These are phyloP conservation scores for Sicyos edulis DNA, from an alignment of 306 rosid species.

Conservation along the genomic window DNA sequence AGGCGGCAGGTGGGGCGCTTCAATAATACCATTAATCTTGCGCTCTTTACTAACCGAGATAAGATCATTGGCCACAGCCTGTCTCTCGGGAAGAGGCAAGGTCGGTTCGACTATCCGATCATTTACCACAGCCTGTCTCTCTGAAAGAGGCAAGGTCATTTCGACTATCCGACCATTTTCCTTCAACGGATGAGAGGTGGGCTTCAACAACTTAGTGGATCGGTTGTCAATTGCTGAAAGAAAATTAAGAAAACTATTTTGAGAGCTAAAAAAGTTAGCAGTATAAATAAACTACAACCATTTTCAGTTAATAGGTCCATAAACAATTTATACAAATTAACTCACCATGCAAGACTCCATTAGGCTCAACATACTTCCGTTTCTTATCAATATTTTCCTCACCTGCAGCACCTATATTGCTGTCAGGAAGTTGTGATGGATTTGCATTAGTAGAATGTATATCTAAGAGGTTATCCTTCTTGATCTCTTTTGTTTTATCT, in stretches of 20 bases:
- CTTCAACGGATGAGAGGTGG: constrained; percentile 31
- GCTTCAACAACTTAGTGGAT: constrained; percentile 59
- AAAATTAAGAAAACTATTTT: constrained; percentile 34
- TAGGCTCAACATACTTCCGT: constrained; percentile 65
- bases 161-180: constrained; percentile 70
- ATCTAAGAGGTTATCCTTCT: constrained; percentile 35
- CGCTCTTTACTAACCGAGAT: constrained; percentile 44
- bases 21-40: constrained; percentile 57
- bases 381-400: constrained; percentile 52
- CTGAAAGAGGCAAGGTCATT: constrained; percentile 36
- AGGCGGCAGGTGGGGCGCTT: constrained; percentile 32
- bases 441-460: constrained; percentile 29
- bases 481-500: constrained; percentile 45
- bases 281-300: constrained; percentile 17
- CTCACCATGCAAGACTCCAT: constrained; percentile 87
- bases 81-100: constrained; percentile 39
- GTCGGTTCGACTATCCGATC: constrained; percentile 54
- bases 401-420: constrained; percentile 33
- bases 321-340: constrained; percentile 33
- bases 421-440: constrained; percentile 39
- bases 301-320: constrained; percentile 27
- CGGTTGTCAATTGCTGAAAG: constrained; percentile 64
- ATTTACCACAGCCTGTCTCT: constrained; percentile 46
- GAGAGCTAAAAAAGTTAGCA: constrained; percentile 36
- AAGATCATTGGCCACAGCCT: constrained; percentile 31